Base-by-base conservation (phyloP, 2,329 filamentous ascomycete species). In the Ascochyta koolunga region DNA sequence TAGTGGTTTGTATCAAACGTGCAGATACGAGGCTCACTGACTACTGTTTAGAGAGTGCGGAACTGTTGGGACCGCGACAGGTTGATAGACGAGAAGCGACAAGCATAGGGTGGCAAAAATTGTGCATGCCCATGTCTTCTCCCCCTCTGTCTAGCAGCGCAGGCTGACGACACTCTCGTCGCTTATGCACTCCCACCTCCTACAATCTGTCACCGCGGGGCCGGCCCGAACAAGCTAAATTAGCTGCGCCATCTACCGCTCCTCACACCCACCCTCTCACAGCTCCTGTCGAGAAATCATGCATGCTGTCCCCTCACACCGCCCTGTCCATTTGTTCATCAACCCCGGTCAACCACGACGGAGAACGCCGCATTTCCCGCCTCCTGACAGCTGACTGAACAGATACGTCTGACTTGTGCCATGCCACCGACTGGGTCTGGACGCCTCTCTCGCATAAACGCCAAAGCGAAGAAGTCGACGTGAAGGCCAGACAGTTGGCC, bases 1-100 rank as follows among this genome's bases (percentile, higher is more conserved):
- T 2, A 40, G 27, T 32, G 37, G 11, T 10, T 18, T 24, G 35
- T 31, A 29, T 40, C 27, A 32, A 33, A 33, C 21, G 21, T 33
- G 31, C 49, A 38, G 36, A 46, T 46, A 46, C 42, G 42, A 45
- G 35, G 10, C 6, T 40, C 35, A 35, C 22, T 22, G 21, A 35
- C 21, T 45, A 13, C 24, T 38, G 24, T 40, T 24, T 48, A 8
- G 11, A 25, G 37, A 25, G 27, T 15, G n/a, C 13, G 16, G 48
- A 29, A 19, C 16, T 29, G 3, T 25, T n/a, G 18, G 11, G 27
- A 19, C n/a, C 18, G 27, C 8, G 5, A 6, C 22, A 39, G 8
- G 11, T 6, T 19, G 25, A 18, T 29, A 2, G 18, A 32, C 25
- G 25, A 47, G 8, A 31, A 38, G 6, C 13, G 11, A 18, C 10